These are phyloP conservation scores for Haplosporangium sp. DNA, from an alignment of 371 early-diverging fungal species.

Conservation along the genomic window DNA sequence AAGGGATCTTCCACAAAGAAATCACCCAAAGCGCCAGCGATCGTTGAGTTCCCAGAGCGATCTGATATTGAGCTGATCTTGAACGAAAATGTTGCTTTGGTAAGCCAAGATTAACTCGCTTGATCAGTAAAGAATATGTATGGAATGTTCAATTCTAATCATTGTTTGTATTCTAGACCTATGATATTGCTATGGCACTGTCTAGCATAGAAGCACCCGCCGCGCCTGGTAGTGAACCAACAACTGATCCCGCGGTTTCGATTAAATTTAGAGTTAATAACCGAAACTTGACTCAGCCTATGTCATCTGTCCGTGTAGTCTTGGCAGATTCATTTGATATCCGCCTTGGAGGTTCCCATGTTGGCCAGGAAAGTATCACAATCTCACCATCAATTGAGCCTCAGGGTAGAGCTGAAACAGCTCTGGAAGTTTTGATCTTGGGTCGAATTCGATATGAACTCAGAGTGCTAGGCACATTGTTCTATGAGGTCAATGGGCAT, in stretches of 20 bases:
- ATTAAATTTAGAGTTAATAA: slow-evolving; percentile 38
- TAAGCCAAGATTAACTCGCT: slow-evolving; percentile 18
- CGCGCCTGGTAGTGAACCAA: slow-evolving; percentile 28
- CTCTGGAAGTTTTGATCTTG: slow-evolving; percentile 40
- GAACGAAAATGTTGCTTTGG: slow-evolving; percentile 45
- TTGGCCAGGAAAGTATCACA: slow-evolving; percentile 32
- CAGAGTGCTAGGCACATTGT: slow-evolving; percentile 48
- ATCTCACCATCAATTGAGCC: slow-evolving; percentile 34
- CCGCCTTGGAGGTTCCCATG: slow-evolving; percentile 43
- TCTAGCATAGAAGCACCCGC: slow-evolving; percentile 27
- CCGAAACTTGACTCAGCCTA: slow-evolving; percentile 30
- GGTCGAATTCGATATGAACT: slow-evolving; percentile 54
- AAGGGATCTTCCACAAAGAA: slow-evolving; percentile 37
- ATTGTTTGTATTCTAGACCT: slow-evolving; percentile 23
- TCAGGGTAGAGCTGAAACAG: slow-evolving; percentile 24
- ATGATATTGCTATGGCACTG: slow-evolving; percentile 38
- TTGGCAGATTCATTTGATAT: slow-evolving; percentile 54
- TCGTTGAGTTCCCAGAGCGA: slow-evolving; percentile 39
- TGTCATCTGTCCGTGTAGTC: slow-evolving; percentile 23
- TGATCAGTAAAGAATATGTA: no score
- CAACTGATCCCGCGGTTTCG: slow-evolving; percentile 34
- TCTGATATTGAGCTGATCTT: slow-evolving; percentile 34
- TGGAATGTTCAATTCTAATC: no score
- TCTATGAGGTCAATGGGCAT: slow-evolving; percentile 28
- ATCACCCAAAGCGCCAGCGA: slow-evolving; percentile 27